phyloP scores from a whole-genome alignment of 78 protist genomes.

The Creolimax fragrantissima region DNA sequence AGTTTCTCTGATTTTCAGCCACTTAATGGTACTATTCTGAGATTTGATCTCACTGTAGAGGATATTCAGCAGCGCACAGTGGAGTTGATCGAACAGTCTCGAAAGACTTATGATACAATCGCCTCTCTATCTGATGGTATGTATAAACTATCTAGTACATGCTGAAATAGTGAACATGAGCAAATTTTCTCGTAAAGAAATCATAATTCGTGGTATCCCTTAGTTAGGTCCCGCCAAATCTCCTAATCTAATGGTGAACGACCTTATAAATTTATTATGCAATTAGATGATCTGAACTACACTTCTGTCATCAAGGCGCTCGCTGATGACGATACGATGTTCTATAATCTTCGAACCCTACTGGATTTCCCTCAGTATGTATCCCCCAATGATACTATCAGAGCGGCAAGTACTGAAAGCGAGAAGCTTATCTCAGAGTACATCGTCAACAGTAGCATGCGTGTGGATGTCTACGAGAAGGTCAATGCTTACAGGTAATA shows the following conservation, averaged over 20 bases:
- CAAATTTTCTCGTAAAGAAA: too few species aligned
- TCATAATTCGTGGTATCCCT: too few species aligned
- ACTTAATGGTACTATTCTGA: neutral
- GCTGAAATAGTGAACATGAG: too few species aligned
- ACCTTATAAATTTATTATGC: too few species aligned
- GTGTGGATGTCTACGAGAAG: neutral
- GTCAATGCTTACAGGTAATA: neutral
- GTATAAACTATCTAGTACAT: too few species aligned
- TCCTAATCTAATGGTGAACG: too few species aligned
- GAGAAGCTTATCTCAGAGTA: neutral
- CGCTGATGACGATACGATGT: neutral
- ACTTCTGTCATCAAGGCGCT: neutral
- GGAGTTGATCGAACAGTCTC: neutral
- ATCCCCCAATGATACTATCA: neutral
- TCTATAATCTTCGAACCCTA: neutral
- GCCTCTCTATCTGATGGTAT: neutral
- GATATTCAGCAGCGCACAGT: neutral
- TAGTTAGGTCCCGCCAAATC: too few species aligned
- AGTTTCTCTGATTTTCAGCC: neutral
- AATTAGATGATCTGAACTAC: neutral
- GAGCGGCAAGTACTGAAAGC: slow-evolving; percentile 11
- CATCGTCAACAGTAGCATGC: slow-evolving; percentile 4
- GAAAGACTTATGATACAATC: neutral
- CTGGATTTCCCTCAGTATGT: neutral
- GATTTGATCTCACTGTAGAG: neutral